Evolutionary conservation across 768 basidiomycete genomes (phyloP).

Genomic region (Nidularia sp.): DNA sequence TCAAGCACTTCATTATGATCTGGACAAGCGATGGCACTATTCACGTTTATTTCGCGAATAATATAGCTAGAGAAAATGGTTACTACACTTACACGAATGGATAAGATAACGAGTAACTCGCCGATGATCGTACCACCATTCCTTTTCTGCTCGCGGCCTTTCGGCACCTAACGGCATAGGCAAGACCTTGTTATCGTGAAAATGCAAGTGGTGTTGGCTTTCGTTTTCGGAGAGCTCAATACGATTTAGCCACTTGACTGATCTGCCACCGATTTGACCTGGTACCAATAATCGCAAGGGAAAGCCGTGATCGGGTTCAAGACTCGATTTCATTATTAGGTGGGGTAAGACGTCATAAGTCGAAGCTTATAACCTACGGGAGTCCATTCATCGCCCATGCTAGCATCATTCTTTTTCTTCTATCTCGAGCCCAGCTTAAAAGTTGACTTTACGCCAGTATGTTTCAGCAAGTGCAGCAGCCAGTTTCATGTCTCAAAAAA

Average conservation of each 20-base stretch:
- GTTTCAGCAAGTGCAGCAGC: neutral
- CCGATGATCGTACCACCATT: conserved; percentile 55
- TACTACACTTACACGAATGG: neutral
- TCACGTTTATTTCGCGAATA: conserved; percentile 56
- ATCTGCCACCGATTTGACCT: conserved; percentile 58
- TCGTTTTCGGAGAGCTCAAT: conserved; percentile 50
- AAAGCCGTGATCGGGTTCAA: conserved; percentile 63
- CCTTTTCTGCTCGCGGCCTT: conserved; percentile 41
- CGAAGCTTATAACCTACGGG: conserved; percentile 15
- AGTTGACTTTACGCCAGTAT: conserved; percentile 22
- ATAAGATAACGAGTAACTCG: conserved; percentile 10
- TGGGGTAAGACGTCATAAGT: neutral
- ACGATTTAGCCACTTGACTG: conserved; percentile 55
- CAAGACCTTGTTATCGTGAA: conserved; percentile 58
- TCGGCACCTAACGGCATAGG: conserved; percentile 49
- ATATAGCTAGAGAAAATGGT: conserved; percentile 18
- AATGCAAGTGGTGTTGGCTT: conserved; percentile 47
- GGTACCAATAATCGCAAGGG: conserved; percentile 63
- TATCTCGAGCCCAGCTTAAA: conserved; percentile 40
- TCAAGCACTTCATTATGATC: conserved; percentile 46
- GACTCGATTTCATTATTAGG: conserved; percentile 8
- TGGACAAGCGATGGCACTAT: conserved; percentile 52
- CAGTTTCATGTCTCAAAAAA: neutral
- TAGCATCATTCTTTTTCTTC: conserved; percentile 46
- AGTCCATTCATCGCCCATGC: conserved; percentile 58